Evolutionary conservation across 768 basidiomycete genomes (phyloP).

Genomic region (Serendipita vermifera): DNA sequence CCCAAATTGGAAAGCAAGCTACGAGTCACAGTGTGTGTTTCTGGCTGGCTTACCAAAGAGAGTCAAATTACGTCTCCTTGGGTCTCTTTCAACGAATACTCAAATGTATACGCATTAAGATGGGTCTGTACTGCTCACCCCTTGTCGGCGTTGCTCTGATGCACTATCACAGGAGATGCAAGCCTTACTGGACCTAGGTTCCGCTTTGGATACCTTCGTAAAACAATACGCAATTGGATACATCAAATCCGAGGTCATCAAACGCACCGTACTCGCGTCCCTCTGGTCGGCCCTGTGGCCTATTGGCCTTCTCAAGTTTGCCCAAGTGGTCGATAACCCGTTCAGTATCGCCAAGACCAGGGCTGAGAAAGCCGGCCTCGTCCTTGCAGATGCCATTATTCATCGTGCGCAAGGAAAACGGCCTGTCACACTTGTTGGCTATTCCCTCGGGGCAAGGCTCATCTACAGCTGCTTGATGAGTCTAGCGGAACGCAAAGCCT

Average conservation of each 20-base stretch:
- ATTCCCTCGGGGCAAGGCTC: constrained; percentile 43
- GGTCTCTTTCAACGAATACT: constrained; percentile 31
- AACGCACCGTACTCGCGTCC: constrained; percentile 37
- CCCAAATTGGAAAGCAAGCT: constrained; percentile 28
- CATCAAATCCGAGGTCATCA: constrained; percentile 36
- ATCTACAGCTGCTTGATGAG: constrained; percentile 38
- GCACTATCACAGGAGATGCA: constrained; percentile 41
- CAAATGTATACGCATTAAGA: constrained; percentile 44
- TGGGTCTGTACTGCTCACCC: too few species aligned
- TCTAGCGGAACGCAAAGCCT: constrained; percentile 32
- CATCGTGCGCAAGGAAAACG: constrained; percentile 41
- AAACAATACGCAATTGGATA: constrained; percentile 39
- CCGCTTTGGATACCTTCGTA: constrained; percentile 33
- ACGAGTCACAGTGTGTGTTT: constrained; percentile 40
- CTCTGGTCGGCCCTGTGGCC: constrained; percentile 40
- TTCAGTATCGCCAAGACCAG: constrained; percentile 45
- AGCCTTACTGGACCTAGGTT: constrained; percentile 37
- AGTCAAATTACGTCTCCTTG: constrained; percentile 41
- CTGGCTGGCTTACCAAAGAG: constrained; percentile 37
- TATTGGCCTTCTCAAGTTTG: constrained; percentile 37
- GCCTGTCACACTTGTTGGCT: constrained; percentile 43
- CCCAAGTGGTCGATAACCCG: constrained; percentile 48
- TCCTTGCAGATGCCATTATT: constrained; percentile 38
- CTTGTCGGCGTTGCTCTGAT: too few species aligned
- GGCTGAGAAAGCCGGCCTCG: constrained; percentile 39